These are phyloP conservation scores for Beauveria sp. DNA, from an alignment of 2,329 filamentous ascomycete species.

Conservation along the genomic window DNA sequence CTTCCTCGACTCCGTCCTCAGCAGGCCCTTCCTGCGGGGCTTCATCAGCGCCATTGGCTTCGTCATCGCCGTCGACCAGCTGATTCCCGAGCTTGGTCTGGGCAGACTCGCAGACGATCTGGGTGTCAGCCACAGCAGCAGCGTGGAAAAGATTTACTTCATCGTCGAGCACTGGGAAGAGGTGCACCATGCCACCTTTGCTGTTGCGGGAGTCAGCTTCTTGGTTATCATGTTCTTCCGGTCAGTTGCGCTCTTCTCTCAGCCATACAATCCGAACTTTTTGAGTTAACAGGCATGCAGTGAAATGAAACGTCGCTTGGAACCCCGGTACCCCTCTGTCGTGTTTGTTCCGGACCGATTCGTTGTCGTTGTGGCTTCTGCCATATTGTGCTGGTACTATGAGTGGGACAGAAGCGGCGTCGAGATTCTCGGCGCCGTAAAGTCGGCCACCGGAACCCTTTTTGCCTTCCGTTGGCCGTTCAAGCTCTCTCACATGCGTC, in stretches of 20 bases:
- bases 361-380: constrained; percentile 76
- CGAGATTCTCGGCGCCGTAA: constrained; percentile 73
- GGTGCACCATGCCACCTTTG: constrained; percentile 66
- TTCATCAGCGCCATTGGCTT: constrained; percentile 98
- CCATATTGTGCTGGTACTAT: constrained; percentile 68
- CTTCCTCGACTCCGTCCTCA: constrained; percentile 90
- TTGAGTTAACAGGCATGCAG: constrained; percentile 32
- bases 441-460: constrained; percentile 60
- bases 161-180: constrained; percentile 58
- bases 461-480: constrained; percentile 88
- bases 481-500: constrained; percentile 63
- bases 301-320: constrained; percentile 71
- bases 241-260: constrained; percentile 36
- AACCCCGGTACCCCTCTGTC: constrained; percentile 70
- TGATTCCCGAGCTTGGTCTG: constrained; percentile 84
- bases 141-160: constrained; percentile 78
- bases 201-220: constrained; percentile 74
- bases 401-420: constrained; percentile 76
- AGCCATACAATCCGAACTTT: neutral
- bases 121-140: constrained; percentile 75
- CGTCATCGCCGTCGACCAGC: constrained; percentile 90
- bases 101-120: constrained; percentile 53
- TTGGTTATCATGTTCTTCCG: constrained; percentile 82
- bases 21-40: constrained; percentile 81
- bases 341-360: constrained; percentile 92